These are phyloP conservation scores for Verticillium tricorpus DNA, from an alignment of 2,329 filamentous ascomycete species.

Conservation along the genomic window DNA sequence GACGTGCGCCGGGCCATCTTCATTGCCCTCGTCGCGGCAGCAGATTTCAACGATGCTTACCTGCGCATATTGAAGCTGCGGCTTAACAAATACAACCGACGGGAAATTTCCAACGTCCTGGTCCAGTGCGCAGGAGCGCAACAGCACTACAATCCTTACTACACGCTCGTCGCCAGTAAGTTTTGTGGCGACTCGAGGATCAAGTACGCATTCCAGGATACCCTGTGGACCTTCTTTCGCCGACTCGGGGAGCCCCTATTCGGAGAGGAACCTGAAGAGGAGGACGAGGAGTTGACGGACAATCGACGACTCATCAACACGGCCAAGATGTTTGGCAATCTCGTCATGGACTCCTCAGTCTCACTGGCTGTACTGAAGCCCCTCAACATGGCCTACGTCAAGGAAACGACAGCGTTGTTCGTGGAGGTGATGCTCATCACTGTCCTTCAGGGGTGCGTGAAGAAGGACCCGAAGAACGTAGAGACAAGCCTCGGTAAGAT, in stretches of 20 bases:
- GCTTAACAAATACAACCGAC: slow-evolving; percentile 79
- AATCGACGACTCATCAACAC: slow-evolving; percentile 46
- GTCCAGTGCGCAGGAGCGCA: slow-evolving; percentile 84
- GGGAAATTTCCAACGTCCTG: slow-evolving; percentile 82
- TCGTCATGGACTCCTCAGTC: slow-evolving; percentile 42
- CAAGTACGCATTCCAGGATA: slow-evolving; percentile 81
- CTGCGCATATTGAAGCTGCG: slow-evolving; percentile 74
- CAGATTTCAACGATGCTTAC: slow-evolving; percentile 79
- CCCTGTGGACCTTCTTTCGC: slow-evolving; percentile 81
- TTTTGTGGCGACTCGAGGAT: slow-evolving; percentile 72
- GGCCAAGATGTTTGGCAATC: slow-evolving; percentile 48
- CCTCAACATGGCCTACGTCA: slow-evolving; percentile 74
- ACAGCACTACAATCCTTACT: slow-evolving; percentile 85
- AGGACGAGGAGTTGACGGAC: slow-evolving; percentile 43
- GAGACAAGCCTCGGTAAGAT: slow-evolving; percentile 7
- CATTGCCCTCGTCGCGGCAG: slow-evolving; percentile 79
- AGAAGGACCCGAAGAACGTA: slow-evolving; percentile 25
- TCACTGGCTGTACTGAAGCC: slow-evolving; percentile 54
- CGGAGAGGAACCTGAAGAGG: slow-evolving; percentile 57
- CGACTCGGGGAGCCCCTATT: slow-evolving; percentile 77
- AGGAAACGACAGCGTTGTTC: slow-evolving; percentile 71
- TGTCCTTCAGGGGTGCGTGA: slow-evolving; percentile 60
- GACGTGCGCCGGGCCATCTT: slow-evolving; percentile 89
- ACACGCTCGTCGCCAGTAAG: slow-evolving; percentile 76
- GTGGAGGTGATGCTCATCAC: slow-evolving; percentile 77